Base-by-base conservation (phyloP, 805 yeast species). In the Starmerella apis region DNA sequence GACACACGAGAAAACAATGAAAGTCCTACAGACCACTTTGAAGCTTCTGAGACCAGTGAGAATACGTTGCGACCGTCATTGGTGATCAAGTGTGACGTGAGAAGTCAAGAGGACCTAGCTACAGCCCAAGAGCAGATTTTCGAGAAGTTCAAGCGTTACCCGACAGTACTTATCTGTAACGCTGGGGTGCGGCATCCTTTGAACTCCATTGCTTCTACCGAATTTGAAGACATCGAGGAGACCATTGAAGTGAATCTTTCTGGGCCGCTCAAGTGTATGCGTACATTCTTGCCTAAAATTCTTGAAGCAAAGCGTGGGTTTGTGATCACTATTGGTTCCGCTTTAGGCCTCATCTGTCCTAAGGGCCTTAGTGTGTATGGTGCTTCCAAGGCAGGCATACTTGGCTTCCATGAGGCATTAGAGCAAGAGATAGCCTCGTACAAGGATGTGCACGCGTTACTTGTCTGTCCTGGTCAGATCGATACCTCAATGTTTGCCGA, bases 401-500 rank as follows among this genome's bases (percentile, higher is more conserved):
- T 90, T 47, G 87, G 90, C 0, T 67, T 87, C 37, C 96, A 88
- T 63, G 94, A 85, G 62, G 79, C 90, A 0, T 67, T 90, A 31
- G 77, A 83, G 0, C 78, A 77, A 59, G 92, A 83, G 63, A 61
- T 83, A 25, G 8, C 24, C 2, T 61, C 66, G 46, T 63, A 66
- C 1, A 62, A 66, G 3, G 80, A 84, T 8, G 76, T 90, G 16
- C 80, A 80, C 56, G 81, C 94, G 0, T 67, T 90, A 49, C 68
- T 90, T 31, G 72, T 90, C 0, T 81, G 92, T 57, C 94, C 96
- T 0, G 97, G 97, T 0, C 96, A 90, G 62, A 64, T 90, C 54
- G 75, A 72, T 44, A 86, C 96, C 0, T 59, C 63, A 2, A 75
- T 90, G 86, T 90, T 90, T 63, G 69, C 70, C 16, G 79, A 80